Percentiles rank a stretch among this genome's conserved stretches.
These are phyloP conservation scores for Sanguinoderma infundibulare DNA, from an alignment of 1,284 basidiomycete species.

Conservation along the genomic window DNA sequence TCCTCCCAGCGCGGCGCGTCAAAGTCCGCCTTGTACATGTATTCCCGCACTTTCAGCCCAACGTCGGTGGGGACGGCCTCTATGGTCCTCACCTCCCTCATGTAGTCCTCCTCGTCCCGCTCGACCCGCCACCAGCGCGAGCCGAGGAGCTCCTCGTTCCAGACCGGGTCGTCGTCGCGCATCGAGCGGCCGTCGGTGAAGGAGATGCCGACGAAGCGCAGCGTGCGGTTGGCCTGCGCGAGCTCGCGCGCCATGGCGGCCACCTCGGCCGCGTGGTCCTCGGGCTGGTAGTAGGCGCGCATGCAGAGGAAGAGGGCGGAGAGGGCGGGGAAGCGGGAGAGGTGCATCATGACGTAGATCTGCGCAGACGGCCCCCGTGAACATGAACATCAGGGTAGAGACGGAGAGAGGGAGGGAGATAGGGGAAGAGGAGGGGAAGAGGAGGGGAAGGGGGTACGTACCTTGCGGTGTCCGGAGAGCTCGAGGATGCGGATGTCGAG, in stretches of 20 bases:
- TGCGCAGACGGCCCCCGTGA: background rate
- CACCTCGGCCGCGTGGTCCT: constrained; percentile 7
- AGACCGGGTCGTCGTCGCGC: constrained; percentile 15
- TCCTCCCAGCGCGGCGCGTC: constrained; percentile 9
- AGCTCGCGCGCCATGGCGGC: constrained; percentile 8
- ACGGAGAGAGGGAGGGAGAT: background rate
- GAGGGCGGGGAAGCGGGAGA: constrained; percentile 5
- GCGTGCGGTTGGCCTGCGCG: constrained; percentile 1
- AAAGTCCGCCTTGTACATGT: constrained; percentile 16
- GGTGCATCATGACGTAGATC: constrained; percentile 14
- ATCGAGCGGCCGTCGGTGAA: constrained; percentile 12
- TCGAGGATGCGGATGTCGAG: constrained; percentile 16
- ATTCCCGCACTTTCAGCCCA: constrained; percentile 14
- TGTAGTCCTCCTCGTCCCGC: background rate
- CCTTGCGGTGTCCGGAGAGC: constrained; percentile 8
- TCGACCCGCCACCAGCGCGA: constrained; percentile 16
- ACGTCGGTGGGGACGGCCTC: constrained; percentile 3
- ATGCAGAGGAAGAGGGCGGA: constrained; percentile 15
- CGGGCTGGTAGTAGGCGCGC: constrained; percentile 13
- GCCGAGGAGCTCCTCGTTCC: constrained; percentile 13
- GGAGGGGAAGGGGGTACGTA: background rate
- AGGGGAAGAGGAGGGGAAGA: background rate
- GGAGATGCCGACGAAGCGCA: constrained; percentile 16
- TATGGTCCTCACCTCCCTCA: background rate
- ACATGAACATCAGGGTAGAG: background rate